These are phyloP conservation scores for Podospora comata DNA, from an alignment of 495 filamentous ascomycete genomes.

Conservation along the genomic window DNA sequence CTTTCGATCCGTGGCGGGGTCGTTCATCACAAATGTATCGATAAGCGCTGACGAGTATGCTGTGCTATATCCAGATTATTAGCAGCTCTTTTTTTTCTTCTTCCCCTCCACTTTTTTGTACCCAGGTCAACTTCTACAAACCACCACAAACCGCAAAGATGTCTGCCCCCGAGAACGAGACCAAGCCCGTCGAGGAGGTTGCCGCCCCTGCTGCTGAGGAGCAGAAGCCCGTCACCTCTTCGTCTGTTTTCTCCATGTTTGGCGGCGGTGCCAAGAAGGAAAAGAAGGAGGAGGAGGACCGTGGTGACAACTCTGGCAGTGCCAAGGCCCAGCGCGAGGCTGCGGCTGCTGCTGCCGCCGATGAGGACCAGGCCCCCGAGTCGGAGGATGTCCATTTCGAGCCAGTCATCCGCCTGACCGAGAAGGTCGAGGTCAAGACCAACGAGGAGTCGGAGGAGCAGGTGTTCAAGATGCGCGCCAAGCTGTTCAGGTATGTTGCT, in stretches of 20 bases:
- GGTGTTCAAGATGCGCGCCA: conserved; percentile 98
- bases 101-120: neutral
- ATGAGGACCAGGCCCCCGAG: conserved; percentile 70
- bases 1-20: neutral
- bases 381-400: conserved; percentile 95
- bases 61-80: neutral
- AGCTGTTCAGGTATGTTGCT: conserved; percentile 96
- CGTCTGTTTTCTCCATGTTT: conserved; percentile 91
- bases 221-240: conserved; percentile 38
- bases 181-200: conserved; percentile 38
- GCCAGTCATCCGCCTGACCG: conserved; percentile 88
- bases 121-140: neutral
- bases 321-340: conserved; percentile 78
- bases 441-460: conserved; percentile 97
- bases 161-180: conserved; percentile 40
- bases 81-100: neutral
- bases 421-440: conserved; percentile 95
- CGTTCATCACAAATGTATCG: neutral
- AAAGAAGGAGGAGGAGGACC: conserved; percentile 66
- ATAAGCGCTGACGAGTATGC: neutral
- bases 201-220: conserved; percentile 17
- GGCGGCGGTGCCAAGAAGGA: conserved; percentile 87
- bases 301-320: conserved; percentile 77
- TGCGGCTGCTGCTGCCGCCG: conserved; percentile 50
- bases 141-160: conserved; percentile 28